phyloP scores from a whole-genome alignment of 805 yeast genomes.

The Clavispora santaluciae region DNA sequence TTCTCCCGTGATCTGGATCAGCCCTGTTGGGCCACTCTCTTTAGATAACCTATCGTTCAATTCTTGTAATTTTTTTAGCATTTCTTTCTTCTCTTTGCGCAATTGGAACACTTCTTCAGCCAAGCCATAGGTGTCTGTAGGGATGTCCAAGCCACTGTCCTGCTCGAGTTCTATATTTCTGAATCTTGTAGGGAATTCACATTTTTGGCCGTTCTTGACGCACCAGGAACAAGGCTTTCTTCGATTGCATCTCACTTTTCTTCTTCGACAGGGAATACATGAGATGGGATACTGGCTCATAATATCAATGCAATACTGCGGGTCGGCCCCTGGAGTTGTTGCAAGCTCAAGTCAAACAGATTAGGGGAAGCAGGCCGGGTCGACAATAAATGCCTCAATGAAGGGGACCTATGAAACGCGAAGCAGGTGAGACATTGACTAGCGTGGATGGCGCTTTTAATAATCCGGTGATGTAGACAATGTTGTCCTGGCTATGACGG shows the following conservation, averaged over 20 bases:
- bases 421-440: too few relatives aligned
- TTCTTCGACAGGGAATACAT: slow-evolving; percentile 15
- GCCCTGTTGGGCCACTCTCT: neutral
- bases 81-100: slow-evolving; percentile 17
- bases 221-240: slow-evolving; percentile 16
- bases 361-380: too few relatives aligned
- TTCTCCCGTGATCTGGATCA: slow-evolving; percentile 27
- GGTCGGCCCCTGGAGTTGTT: too few relatives aligned
- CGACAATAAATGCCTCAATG: too few relatives aligned
- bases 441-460: too few relatives aligned
- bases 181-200: slow-evolving; percentile 16
- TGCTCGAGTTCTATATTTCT: slow-evolving; percentile 6
- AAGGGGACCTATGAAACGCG: too few relatives aligned
- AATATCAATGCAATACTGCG: neutral
- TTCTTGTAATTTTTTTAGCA: slow-evolving; percentile 10
- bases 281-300: slow-evolving; percentile 15
- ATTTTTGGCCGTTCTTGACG: slow-evolving; percentile 7
- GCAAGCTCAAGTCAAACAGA: too few relatives aligned
- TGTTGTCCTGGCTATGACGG: too few relatives aligned
- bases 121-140: slow-evolving; percentile 1
- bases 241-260: slow-evolving; percentile 17
- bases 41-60: neutral
- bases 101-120: slow-evolving; percentile 17
- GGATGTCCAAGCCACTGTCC: neutral
- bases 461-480: too few relatives aligned